Evolutionary conservation across 257 asterid genomes (phyloP).

Genomic region (Primulina tabacum): DNA sequence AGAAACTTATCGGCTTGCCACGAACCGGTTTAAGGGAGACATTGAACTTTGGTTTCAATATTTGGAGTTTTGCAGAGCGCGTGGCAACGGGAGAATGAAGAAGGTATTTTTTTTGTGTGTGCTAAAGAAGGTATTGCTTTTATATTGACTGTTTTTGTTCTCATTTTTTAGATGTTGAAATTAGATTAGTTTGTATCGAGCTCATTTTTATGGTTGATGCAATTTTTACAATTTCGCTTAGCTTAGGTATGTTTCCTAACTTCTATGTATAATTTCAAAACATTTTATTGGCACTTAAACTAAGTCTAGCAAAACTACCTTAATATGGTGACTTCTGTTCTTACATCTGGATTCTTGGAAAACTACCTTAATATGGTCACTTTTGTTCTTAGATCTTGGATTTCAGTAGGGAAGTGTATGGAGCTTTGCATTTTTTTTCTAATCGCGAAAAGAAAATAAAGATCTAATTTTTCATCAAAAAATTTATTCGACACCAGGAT

Average conservation of each 20-base stretch:
- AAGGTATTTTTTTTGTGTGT: conserved; percentile 41
- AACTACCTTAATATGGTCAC: not conserved
- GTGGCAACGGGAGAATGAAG: conserved; percentile 77
- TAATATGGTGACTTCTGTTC: not conserved
- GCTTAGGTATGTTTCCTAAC: not conserved
- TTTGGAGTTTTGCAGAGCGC: conserved; percentile 73
- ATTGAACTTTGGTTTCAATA: conserved; percentile 89
- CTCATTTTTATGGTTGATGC: not conserved
- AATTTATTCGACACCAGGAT: not conserved
- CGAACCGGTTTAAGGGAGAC: conserved; percentile 87
- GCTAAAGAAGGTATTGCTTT: conserved; percentile 64
- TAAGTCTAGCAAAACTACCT: too few relatives aligned
- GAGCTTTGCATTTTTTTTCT: conserved; percentile 1
- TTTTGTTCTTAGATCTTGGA: conserved; percentile 4
- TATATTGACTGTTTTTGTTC: not conserved
- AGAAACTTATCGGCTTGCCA: conserved; percentile 68
- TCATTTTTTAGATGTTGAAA: not conserved
- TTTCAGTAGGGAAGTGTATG: not conserved
- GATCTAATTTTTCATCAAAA: not conserved
- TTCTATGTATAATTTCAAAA: too few relatives aligned
- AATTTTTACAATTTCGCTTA: not conserved
- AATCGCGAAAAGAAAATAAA: not conserved
- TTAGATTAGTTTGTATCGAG: not conserved
- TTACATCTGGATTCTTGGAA: not conserved
- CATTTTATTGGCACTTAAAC: too few relatives aligned